These are phyloP conservation scores for Microascus cirrosus DNA, from an alignment of 2,329 filamentous ascomycete species.

Conservation along the genomic window DNA sequence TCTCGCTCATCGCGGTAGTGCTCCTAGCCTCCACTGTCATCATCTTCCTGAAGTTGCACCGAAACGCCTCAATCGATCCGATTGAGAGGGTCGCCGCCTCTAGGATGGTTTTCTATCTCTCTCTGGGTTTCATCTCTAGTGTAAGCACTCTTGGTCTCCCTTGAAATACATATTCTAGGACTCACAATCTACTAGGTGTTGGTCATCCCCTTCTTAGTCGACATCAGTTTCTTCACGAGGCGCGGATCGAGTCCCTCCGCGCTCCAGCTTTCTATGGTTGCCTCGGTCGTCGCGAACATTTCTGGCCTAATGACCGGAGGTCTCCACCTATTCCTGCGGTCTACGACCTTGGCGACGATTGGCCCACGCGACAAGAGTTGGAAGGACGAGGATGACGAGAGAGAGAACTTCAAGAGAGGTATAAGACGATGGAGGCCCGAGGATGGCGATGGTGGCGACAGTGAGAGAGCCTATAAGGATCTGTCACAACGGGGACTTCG, in stretches of 20 bases:
- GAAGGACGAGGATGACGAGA: constrained; percentile 26
- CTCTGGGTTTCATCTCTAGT: constrained; percentile 43
- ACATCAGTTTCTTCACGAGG: constrained; percentile 30
- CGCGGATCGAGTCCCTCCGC: constrained; percentile 19
- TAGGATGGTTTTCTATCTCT: constrained; percentile 58
- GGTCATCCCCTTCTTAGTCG: constrained; percentile 53
- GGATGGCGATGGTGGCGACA: constrained; percentile 5
- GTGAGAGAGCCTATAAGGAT: background rate
- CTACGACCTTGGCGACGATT: constrained; percentile 47
- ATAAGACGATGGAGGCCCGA: constrained; percentile 30
- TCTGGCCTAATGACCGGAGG: constrained; percentile 55
- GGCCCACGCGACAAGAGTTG: constrained; percentile 30
- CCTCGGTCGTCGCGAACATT: constrained; percentile 54
- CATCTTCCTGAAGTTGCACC: constrained; percentile 46
- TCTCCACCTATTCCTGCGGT: constrained; percentile 56
- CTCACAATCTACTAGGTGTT: constrained; percentile 29
- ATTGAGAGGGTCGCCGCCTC: constrained; percentile 53
- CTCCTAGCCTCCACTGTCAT: constrained; percentile 38
- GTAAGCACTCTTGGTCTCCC: constrained; percentile 27
- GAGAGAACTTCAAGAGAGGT: constrained; percentile 28
- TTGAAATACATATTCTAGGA: background rate
- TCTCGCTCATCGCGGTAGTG: constrained; percentile 36
- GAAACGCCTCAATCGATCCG: constrained; percentile 40
- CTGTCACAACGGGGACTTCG: background rate
- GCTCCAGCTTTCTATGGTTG: constrained; percentile 47